phyloP scores from a whole-genome alignment of 495 filamentous ascomycete genomes.

The Sordaria brevicollis region DNA sequence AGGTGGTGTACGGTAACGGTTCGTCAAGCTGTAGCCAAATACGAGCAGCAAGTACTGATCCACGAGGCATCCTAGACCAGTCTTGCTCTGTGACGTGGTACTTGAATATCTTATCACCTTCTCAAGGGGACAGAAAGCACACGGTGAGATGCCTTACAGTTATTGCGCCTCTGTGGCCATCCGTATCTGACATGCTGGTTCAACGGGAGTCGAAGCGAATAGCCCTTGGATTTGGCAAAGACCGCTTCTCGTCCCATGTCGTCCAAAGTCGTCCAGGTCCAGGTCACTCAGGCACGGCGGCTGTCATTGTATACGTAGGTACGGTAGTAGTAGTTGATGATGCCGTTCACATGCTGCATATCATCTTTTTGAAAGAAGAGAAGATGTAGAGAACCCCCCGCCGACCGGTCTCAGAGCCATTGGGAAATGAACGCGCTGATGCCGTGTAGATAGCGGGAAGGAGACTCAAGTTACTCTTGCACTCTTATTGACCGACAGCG shows the following conservation, averaged over 20 bases:
- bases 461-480: constrained; percentile 24
- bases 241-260: not conserved
- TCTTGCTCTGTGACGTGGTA: not conserved
- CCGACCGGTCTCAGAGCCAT: not conserved
- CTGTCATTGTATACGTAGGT: not conserved
- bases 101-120: not conserved
- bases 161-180: not conserved
- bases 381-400: not conserved
- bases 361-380: not conserved
- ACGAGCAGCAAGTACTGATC: not conserved
- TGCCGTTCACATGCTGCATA: not conserved
- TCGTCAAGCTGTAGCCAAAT: not conserved
- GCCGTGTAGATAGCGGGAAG: not conserved
- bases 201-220: not conserved
- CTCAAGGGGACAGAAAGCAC: not conserved
- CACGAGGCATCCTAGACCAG: not conserved
- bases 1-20: not conserved
- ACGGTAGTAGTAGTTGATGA: not conserved
- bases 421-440: not conserved
- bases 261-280: not conserved
- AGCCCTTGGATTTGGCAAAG: not conserved
- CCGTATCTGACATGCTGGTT: not conserved
- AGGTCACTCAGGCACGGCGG: not conserved
- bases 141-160: not conserved
- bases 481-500: constrained; percentile 43